These are phyloP conservation scores for Hypomontagnella monticulosa DNA, from an alignment of 495 filamentous ascomycete genomes.

Conservation along the genomic window DNA sequence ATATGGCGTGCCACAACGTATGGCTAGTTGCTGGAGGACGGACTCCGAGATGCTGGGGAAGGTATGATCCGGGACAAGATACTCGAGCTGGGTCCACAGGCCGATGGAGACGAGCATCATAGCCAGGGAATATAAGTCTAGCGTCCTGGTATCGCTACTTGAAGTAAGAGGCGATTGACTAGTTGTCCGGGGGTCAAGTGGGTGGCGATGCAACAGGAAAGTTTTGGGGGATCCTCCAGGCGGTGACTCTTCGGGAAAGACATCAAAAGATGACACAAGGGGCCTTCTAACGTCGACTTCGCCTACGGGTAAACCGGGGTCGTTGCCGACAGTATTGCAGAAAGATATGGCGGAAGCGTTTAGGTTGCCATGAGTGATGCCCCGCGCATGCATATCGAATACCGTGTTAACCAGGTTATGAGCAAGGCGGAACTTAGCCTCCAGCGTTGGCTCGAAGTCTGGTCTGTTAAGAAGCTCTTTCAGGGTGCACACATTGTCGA, in stretches of 20 bases:
- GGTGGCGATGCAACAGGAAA: conserved; percentile 75
- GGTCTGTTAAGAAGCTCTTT: conserved; percentile 61
- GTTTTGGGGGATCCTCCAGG: conserved; percentile 52
- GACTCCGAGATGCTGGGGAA: conserved; percentile 52
- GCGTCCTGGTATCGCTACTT: conserved; percentile 63
- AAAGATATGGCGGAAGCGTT: conserved; percentile 84
- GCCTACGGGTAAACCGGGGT: conserved; percentile 51
- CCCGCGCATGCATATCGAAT: conserved; percentile 77
- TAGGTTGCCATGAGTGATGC: conserved; percentile 82
- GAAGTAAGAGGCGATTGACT: conserved; percentile 58
- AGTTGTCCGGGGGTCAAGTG: conserved; percentile 71
- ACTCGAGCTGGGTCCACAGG: conserved; percentile 81
- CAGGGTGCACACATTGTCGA: conserved; percentile 60
- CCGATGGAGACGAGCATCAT: conserved; percentile 87
- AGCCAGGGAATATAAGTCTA: conserved; percentile 87
- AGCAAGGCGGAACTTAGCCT: conserved; percentile 86
- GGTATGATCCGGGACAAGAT: conserved; percentile 58
- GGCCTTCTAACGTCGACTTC: conserved; percentile 76
- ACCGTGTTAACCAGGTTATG: conserved; percentile 80
- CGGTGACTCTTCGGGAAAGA: conserved; percentile 74
- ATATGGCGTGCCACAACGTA: conserved; percentile 80
- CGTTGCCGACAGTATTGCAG: conserved; percentile 63
- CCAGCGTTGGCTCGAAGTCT: conserved; percentile 66
- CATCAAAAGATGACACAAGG: conserved; percentile 80
- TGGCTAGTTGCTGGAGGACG: conserved; percentile 68